Conservation (phyloP, 2,329 filamentous ascomycete species). For the Paecilomyces sp. region DNA sequence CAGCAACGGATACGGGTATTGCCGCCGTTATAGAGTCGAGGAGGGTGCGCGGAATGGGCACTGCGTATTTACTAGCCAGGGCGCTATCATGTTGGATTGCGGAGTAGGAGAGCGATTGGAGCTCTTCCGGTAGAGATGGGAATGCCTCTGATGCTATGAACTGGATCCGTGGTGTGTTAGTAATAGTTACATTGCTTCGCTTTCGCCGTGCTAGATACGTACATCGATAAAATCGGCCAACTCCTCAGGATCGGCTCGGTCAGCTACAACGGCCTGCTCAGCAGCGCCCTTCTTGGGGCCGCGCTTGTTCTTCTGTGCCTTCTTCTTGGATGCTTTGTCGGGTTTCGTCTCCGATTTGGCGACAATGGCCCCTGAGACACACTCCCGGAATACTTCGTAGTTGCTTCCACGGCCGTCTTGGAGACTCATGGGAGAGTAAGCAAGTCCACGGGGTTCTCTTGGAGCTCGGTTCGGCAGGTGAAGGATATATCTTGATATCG, state of each 20-base stretch:
- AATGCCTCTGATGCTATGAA: constrained; percentile 69
- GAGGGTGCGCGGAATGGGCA: constrained; percentile 48
- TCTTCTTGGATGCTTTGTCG: constrained; percentile 30
- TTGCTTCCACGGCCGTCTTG: constrained; percentile 42
- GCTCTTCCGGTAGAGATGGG: constrained; percentile 51
- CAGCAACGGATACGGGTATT: constrained; percentile 55
- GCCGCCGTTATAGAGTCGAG: constrained; percentile 46
- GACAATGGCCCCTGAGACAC: constrained; percentile 62
- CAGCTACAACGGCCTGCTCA: constrained; percentile 1
- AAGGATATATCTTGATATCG: neutral
- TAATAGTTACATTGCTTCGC: neutral
- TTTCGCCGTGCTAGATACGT: constrained; percentile 8
- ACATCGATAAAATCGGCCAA: constrained; percentile 72
- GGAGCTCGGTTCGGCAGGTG: neutral
- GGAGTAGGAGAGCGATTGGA: constrained; percentile 57
- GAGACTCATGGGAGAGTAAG: constrained; percentile 14
- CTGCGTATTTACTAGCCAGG: constrained; percentile 50
- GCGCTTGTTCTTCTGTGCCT: constrained; percentile 13
- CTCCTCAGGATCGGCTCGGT: constrained; percentile 52
- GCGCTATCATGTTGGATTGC: constrained; percentile 42
- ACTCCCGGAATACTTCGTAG: constrained; percentile 66
- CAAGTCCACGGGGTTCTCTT: neutral
- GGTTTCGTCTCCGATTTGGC: constrained; percentile 50
- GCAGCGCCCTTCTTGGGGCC: constrained; percentile 7
- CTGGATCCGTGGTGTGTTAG: constrained; percentile 21